A percentile compares a stretch with the other conserved stretches of the same genome.
These are phyloP conservation scores for Sordariomycetes sp. DNA, from an alignment of 2,329 filamentous ascomycete species.

Conservation along the genomic window DNA sequence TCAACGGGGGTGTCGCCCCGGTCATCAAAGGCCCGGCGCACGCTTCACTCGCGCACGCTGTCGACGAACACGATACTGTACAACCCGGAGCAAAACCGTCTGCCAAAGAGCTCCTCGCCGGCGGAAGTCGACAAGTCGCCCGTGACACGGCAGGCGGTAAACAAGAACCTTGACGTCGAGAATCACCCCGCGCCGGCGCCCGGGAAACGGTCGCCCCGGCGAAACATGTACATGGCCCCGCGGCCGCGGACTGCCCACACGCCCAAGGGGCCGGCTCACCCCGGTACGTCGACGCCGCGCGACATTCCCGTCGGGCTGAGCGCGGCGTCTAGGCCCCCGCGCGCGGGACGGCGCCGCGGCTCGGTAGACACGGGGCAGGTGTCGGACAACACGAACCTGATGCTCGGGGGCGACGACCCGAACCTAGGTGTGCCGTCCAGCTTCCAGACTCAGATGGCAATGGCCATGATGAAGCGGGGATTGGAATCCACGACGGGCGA, in stretches of 20 bases:
- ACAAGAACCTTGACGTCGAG: slow-evolving; percentile 23
- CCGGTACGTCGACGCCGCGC: slow-evolving; percentile 9
- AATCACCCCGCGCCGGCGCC: slow-evolving; percentile 15
- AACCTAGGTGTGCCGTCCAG: slow-evolving; percentile 56
- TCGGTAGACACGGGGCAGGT: slow-evolving; percentile 61
- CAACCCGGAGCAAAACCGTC: slow-evolving; percentile 45
- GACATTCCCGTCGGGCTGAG: not conserved
- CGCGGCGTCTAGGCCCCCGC: slow-evolving; percentile 8
- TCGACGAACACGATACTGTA: slow-evolving; percentile 79
- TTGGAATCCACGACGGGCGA: slow-evolving; percentile 35
- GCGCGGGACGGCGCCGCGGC: slow-evolving; percentile 21
- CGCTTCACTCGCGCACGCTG: slow-evolving; percentile 54
- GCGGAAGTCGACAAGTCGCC: slow-evolving; percentile 22
- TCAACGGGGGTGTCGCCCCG: not conserved
- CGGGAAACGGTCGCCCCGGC: slow-evolving; percentile 33
- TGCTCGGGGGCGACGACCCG: slow-evolving; percentile 42
- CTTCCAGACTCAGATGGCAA: slow-evolving; percentile 70
- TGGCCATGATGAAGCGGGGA: slow-evolving; percentile 47
- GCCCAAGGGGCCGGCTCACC: slow-evolving; percentile 10
- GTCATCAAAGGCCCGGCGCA: not conserved
- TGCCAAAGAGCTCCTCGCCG: slow-evolving; percentile 24
- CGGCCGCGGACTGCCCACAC: slow-evolving; percentile 44
- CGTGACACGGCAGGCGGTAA: slow-evolving; percentile 11
- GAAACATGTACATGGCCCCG: slow-evolving; percentile 24
- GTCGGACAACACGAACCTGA: slow-evolving; percentile 50